phyloP scores from a whole-genome alignment of 805 yeast genomes.

The Kuraishia floccosa region DNA sequence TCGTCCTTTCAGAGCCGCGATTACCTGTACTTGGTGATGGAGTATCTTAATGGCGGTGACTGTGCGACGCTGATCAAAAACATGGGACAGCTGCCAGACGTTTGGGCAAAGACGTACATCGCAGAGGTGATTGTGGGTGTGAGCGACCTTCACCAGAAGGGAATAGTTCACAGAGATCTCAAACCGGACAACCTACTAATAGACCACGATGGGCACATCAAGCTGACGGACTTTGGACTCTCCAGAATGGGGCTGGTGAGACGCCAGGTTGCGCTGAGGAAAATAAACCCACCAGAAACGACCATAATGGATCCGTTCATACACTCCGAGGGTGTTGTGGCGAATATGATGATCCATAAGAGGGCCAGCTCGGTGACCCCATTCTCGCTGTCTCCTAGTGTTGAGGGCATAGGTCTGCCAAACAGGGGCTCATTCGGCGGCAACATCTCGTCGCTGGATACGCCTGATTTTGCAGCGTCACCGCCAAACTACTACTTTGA shows the following conservation, averaged over 20 bases:
- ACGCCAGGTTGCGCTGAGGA: conserved; percentile 42
- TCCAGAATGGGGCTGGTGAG: conserved; percentile 82
- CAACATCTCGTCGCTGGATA: neutral
- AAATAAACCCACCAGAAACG: neutral
- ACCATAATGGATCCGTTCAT: neutral
- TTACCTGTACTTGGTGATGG: conserved; percentile 89
- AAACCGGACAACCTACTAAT: conserved; percentile 91
- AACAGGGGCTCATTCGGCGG: neutral
- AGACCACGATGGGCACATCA: conserved; percentile 79
- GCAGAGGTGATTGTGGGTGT: conserved; percentile 90
- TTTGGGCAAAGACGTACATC: conserved; percentile 77
- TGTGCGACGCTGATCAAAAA: conserved; percentile 76
- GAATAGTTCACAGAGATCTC: conserved; percentile 89
- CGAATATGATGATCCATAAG: neutral
- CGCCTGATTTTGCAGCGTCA: neutral
- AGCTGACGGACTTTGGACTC: conserved; percentile 90
- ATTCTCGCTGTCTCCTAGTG: conserved; percentile 27
- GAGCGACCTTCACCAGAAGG: conserved; percentile 76
- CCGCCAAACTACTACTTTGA: neutral
- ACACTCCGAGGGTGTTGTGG: too few species aligned
- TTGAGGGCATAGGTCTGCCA: conserved; percentile 10
- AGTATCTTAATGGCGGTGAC: conserved; percentile 93
- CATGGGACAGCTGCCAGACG: conserved; percentile 74
- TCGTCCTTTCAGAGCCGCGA: conserved; percentile 85
- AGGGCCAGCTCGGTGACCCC: conserved; percentile 20